Base-by-base conservation (phyloP, 1,139 yeast genomes). In the Saccharomyces pastorianus region DNA sequence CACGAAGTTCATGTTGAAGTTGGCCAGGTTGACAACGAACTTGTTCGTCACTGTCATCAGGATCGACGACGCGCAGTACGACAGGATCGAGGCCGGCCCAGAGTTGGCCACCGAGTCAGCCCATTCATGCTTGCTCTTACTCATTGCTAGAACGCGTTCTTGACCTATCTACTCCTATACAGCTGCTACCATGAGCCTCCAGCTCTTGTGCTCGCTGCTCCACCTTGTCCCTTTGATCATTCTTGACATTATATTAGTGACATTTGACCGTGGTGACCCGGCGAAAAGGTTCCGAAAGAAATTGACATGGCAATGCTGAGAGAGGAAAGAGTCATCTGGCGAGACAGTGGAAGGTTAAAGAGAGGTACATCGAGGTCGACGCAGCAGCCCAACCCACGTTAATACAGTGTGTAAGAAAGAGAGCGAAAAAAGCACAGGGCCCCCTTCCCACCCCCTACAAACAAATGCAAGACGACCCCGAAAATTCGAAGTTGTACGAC, bases 51-150 rank as follows among this genome's bases (percentile, higher is more conserved):
- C 23, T 20, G 23, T 20, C 23, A 20, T 20, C 23, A 20, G 23
- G 23, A 20, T 20, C 23, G 23, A 20, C 23, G 23, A 20, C 23
- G 23, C 23, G 3, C 23, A 20, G 23, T 20, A 20, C 4, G 23
- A 20, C 3, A 20, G 23, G 3, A 20, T 20, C 23, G 23, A 20
- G 23, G 23, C 23, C 3, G 23, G 23, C 23, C 23, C 23, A 4
- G 23, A 20, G 23, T 20, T 20, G 23, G 23, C 23, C 3, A 20
- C 23, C 23, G 23, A 20, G 23, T 20, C 23, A 20, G 3, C 23
- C 23, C 23, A 32, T 32, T 32, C 55, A 42, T 50, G 55, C 28
- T 53, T 52, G 49, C 50, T 52, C 31, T 72, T 65, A 23, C 54
- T 58, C 65, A 62, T 61, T 23, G n/a, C 47, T 46, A 41, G 38